Conservation (phyloP, 495 filamentous ascomycete genomes). For the Pseudomonodictys pantanalensis region DNA sequence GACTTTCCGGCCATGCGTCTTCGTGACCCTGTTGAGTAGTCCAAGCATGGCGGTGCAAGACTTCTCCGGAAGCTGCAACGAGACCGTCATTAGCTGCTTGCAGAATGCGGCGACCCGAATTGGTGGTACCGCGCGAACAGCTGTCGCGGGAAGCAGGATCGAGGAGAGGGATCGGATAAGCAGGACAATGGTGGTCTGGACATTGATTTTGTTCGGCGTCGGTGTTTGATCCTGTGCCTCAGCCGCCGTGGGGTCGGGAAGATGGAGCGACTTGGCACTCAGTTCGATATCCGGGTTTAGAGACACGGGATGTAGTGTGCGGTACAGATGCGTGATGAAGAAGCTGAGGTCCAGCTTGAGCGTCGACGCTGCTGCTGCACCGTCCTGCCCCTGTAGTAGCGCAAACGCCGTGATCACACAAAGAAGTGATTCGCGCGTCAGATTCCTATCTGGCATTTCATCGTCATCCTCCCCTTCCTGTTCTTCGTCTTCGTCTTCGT, state of each 20-base stretch:
- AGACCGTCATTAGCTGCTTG: slow-evolving; percentile 81
- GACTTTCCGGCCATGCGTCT: slow-evolving; percentile 67
- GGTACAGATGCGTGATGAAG: slow-evolving; percentile 92
- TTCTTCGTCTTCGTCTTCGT: slow-evolving; percentile 45
- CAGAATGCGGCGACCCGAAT: slow-evolving; percentile 81
- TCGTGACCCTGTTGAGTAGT: slow-evolving; percentile 69
- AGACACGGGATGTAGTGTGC: slow-evolving; percentile 69
- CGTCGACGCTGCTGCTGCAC: slow-evolving; percentile 56
- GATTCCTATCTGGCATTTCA: slow-evolving; percentile 54
- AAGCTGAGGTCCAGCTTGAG: slow-evolving; percentile 88
- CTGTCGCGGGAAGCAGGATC: slow-evolving; percentile 65
- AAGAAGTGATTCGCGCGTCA: slow-evolving; percentile 81
- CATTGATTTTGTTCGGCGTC: slow-evolving; percentile 70
- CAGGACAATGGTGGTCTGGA: slow-evolving; percentile 87
- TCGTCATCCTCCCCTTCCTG: slow-evolving; percentile 46
- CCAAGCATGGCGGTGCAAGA: slow-evolving; percentile 72
- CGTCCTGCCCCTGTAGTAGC: slow-evolving; percentile 84
- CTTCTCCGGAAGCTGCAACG: slow-evolving; percentile 87
- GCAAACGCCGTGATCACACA: slow-evolving; percentile 95
- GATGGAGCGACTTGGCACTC: slow-evolving; percentile 72
- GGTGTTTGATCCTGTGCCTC: slow-evolving; percentile 28
- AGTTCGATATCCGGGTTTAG: slow-evolving; percentile 84
- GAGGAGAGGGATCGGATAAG: slow-evolving; percentile 80
- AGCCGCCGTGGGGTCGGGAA: slow-evolving; percentile 66
- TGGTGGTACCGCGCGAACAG: slow-evolving; percentile 60